A percentile compares a stretch with the other conserved stretches of the same genome.
Conservation (phyloP, 1,284 basidiomycete species). For the Pisolithus thermaeus region DNA sequence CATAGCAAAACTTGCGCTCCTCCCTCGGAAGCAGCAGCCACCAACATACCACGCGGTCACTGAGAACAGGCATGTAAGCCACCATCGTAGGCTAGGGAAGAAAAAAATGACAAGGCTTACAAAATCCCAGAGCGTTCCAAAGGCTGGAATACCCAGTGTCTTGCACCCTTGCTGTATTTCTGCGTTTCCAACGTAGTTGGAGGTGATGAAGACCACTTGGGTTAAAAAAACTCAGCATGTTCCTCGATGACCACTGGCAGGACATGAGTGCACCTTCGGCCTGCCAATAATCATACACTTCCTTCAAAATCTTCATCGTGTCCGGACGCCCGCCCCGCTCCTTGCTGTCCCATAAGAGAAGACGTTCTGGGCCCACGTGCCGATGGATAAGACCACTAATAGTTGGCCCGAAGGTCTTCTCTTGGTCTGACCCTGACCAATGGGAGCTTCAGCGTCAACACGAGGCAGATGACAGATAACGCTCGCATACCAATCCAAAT, state of each 20-base stretch:
- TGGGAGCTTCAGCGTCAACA: slow-evolving; percentile 3
- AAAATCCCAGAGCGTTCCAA: slow-evolving; percentile 71
- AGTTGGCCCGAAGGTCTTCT: slow-evolving; percentile 74
- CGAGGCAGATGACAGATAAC: not conserved
- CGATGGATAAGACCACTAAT: slow-evolving; percentile 63
- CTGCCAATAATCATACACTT: slow-evolving; percentile 58
- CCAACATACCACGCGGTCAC: slow-evolving; percentile 12
- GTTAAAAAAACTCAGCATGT: not conserved
- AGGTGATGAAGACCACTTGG: slow-evolving; percentile 73
- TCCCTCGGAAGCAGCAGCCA: no score
- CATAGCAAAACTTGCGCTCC: no score
- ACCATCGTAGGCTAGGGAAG: slow-evolving; percentile 1
- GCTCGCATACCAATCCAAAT: slow-evolving; percentile 65
- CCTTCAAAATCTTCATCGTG: slow-evolving; percentile 68
- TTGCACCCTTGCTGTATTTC: slow-evolving; percentile 79
- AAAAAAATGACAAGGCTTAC: slow-evolving; percentile 34
- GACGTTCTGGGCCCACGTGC: slow-evolving; percentile 61
- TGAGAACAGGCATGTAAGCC: slow-evolving; percentile 8
- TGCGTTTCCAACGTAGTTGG: slow-evolving; percentile 65
- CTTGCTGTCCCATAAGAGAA: slow-evolving; percentile 70
- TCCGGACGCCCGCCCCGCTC: slow-evolving; percentile 65
- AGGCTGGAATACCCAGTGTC: slow-evolving; percentile 62
- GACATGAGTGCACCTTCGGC: slow-evolving; percentile 50
- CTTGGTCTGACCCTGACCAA: slow-evolving; percentile 61
- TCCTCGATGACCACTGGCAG: not conserved